phyloP scores from a whole-genome alignment of 2,329 filamentous ascomycete species.

The Cytospora chrysosperma region DNA sequence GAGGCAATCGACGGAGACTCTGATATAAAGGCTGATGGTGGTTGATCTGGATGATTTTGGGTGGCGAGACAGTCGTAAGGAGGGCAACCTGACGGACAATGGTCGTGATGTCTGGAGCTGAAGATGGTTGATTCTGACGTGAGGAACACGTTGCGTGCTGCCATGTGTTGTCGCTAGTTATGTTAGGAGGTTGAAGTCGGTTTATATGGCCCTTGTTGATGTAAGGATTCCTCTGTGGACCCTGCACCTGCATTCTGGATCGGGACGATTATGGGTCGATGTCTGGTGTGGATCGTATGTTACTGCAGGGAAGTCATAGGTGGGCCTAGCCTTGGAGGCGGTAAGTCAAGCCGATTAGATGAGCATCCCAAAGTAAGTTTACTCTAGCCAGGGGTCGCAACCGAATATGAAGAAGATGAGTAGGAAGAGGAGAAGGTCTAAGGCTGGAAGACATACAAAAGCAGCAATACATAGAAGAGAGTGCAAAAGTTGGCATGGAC shows the following conservation, averaged over 20 bases:
- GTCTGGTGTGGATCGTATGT: constrained; percentile 11
- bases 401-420: neutral
- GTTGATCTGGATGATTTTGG: neutral
- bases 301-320: constrained; percentile 6
- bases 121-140: neutral
- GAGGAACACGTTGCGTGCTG: neutral
- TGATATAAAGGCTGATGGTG: neutral
- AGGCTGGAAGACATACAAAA: too few relatives aligned
- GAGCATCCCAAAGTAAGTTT: neutral
- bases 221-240: constrained; percentile 1
- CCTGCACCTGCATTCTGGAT: constrained; percentile 9
- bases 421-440: too few relatives aligned
- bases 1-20: neutral
- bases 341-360: neutral
- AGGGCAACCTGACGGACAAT: neutral
- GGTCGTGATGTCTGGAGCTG: neutral
- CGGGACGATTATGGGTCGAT: constrained; percentile 11
- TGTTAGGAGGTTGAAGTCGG: neutral
- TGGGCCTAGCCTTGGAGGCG: constrained; percentile 4
- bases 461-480: too few relatives aligned
- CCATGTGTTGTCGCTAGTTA: neutral
- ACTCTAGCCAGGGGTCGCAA: neutral
- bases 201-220: neutral
- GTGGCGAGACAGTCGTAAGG: too few relatives aligned
- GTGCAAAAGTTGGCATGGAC: too few relatives aligned